Percentiles rank a stretch among this genome's conserved stretches.
These are phyloP conservation scores for Nemania sp. DNA, from an alignment of 2,329 filamentous ascomycete genomes.

Conservation along the genomic window DNA sequence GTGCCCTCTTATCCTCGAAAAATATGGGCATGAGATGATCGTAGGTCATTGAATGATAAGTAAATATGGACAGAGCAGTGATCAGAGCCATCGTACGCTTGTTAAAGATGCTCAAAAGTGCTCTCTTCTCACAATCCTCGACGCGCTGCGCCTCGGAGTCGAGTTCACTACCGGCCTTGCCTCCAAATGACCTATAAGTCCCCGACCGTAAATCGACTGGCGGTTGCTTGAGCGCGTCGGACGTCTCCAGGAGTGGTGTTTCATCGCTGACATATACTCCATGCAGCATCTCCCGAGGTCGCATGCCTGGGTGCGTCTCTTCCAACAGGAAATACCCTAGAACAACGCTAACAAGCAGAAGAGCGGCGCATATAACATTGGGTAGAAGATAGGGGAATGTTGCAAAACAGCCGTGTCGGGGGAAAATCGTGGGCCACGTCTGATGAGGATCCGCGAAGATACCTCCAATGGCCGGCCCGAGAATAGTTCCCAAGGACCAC, in stretches of 20 bases:
- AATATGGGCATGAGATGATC: slow-evolving; percentile 93
- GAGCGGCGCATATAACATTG: slow-evolving; percentile 77
- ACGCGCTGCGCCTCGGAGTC: slow-evolving; percentile 41
- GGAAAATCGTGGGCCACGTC: slow-evolving; percentile 73
- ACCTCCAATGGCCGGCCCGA: slow-evolving; percentile 86
- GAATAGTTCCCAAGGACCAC: slow-evolving; percentile 87
- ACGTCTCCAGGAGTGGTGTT: slow-evolving; percentile 75
- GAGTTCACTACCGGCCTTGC: slow-evolving; percentile 50
- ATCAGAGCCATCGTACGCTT: slow-evolving; percentile 74
- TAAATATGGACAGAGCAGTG: slow-evolving; percentile 84
- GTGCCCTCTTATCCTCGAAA: slow-evolving; percentile 72
- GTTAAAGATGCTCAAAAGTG: slow-evolving; percentile 51
- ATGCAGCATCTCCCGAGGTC: slow-evolving; percentile 55
- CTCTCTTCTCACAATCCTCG: slow-evolving; percentile 42
- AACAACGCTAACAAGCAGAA: slow-evolving; percentile 78
- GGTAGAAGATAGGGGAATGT: slow-evolving; percentile 85
- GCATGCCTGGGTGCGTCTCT: slow-evolving; percentile 87
- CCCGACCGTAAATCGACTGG: slow-evolving; percentile 76
- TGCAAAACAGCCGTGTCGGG: slow-evolving; percentile 69
- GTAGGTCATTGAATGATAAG: slow-evolving; percentile 93
- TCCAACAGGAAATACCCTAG: slow-evolving; percentile 80
- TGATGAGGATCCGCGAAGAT: slow-evolving; percentile 78
- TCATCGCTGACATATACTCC: slow-evolving; percentile 60
- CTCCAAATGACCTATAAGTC: slow-evolving; percentile 73
- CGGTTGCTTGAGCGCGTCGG: slow-evolving; percentile 73